phyloP scores from a whole-genome alignment of 495 filamentous ascomycete genomes.

The Penicillium goetzii region DNA sequence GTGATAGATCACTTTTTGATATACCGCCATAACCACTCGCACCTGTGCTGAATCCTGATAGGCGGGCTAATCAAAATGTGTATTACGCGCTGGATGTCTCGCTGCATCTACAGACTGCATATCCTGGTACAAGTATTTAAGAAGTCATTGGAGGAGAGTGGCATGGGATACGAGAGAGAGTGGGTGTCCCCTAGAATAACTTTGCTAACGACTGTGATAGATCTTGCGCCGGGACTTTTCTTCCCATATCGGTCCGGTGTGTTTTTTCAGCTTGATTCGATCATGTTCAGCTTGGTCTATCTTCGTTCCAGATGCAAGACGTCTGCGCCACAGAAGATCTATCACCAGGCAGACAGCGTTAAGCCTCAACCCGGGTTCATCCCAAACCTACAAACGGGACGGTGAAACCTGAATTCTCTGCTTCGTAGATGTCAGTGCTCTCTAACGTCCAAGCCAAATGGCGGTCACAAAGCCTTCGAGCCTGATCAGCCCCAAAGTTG shows the following conservation, averaged over 20 bases:
- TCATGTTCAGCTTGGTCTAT: neutral
- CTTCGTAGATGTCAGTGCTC: neutral
- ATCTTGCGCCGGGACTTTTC: no score
- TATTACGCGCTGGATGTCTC: neutral
- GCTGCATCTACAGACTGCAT: neutral
- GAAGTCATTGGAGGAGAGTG: neutral
- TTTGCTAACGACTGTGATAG: neutral
- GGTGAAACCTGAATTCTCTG: neutral
- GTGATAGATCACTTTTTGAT: slow-evolving; percentile 12
- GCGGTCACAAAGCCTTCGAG: neutral
- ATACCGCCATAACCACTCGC: neutral
- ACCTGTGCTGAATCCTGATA: slow-evolving; percentile 5
- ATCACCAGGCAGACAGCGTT: neutral
- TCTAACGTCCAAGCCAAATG: neutral
- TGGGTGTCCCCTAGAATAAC: neutral
- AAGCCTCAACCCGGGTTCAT: neutral
- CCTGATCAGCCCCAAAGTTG: neutral
- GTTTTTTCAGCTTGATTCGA: neutral
- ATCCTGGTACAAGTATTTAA: neutral
- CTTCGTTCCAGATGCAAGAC: neutral
- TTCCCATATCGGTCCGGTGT: neutral
- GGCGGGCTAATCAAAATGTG: neutral
- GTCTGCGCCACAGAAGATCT: neutral
- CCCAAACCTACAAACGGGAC: neutral
- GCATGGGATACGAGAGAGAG: neutral